Conservation (phyloP, 257 asterid species). For the Nicotiana benthamiana region DNA sequence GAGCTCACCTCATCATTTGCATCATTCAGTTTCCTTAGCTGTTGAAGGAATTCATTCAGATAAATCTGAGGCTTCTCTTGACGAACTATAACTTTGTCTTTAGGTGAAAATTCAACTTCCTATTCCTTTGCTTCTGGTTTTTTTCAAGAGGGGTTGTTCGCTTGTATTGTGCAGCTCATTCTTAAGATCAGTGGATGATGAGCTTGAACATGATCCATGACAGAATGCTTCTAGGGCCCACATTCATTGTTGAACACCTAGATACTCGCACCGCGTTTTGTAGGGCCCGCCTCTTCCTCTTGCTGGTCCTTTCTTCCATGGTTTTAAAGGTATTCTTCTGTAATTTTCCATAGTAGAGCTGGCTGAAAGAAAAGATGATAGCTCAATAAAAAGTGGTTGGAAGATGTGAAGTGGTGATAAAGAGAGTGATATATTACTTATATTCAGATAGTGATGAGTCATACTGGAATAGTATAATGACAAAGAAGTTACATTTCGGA, state of each 20-base stretch:
- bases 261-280: slow-evolving; percentile 67
- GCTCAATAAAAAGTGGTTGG: not conserved
- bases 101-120: slow-evolving; percentile 7
- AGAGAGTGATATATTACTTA: too few relatives aligned
- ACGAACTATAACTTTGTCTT: slow-evolving; percentile 19
- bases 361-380: not conserved
- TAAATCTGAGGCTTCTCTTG: slow-evolving; percentile 80
- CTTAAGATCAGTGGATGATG: slow-evolving; percentile 42
- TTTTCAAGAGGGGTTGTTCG: slow-evolving; percentile 20
- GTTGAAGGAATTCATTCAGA: slow-evolving; percentile 83
- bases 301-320: slow-evolving; percentile 98
- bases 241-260: slow-evolving; percentile 82
- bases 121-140: not conserved
- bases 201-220: slow-evolving; percentile 41
- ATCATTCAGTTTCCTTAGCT: slow-evolving; percentile 57
- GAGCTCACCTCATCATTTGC: slow-evolving; percentile 14
- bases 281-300: slow-evolving; percentile 91
- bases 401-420: slow-evolving; percentile 10
- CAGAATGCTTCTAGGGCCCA: slow-evolving; percentile 60
- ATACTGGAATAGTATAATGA: too few relatives aligned
- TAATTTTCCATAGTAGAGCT: slow-evolving; percentile 39
- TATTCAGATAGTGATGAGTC: too few relatives aligned
- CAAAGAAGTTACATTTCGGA: too few relatives aligned
- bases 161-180: slow-evolving; percentile 19
- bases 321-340: slow-evolving; percentile 62